Evolutionary conservation across 441 rosid genomes (phyloP).

Genomic region (Erysimum cheiri): DNA sequence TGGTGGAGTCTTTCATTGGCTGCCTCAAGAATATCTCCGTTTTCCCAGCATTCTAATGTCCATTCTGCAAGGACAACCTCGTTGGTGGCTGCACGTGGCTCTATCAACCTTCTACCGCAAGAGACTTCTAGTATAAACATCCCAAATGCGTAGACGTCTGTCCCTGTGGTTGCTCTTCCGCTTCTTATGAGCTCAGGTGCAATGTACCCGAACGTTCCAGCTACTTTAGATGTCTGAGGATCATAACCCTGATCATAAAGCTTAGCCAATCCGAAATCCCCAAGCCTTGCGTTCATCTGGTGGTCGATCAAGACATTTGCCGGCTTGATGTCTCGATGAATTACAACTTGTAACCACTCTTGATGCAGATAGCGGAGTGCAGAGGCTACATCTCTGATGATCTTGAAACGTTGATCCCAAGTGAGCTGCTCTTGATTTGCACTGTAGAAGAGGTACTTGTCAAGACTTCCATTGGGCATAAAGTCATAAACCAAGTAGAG

Average conservation of each 20-base stretch:
- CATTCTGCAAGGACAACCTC: slow-evolving; percentile 27
- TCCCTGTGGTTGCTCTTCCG: slow-evolving; percentile 41
- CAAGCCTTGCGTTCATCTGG: slow-evolving; percentile 35
- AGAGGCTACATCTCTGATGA: slow-evolving; percentile 25
- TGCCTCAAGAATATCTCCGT: slow-evolving; percentile 15
- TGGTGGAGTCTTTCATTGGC: slow-evolving; percentile 7
- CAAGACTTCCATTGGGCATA: slow-evolving; percentile 46
- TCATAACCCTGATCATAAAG: slow-evolving; percentile 34
- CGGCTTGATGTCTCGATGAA: slow-evolving; percentile 43
- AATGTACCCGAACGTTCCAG: slow-evolving; percentile 42
- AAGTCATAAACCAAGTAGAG: slow-evolving; percentile 45
- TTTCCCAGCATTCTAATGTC: slow-evolving; percentile 26
- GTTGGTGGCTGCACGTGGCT: slow-evolving; percentile 12
- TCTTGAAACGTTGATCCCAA: slow-evolving; percentile 39
- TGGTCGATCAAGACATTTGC: slow-evolving; percentile 35
- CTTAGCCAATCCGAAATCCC: slow-evolving; percentile 43
- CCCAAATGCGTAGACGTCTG: slow-evolving; percentile 40
- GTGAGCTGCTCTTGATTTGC: slow-evolving; percentile 30
- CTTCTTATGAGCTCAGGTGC: slow-evolving; percentile 40
- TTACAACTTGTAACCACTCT: slow-evolving; percentile 29
- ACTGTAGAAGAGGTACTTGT: slow-evolving; percentile 26
- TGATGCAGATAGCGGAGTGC: slow-evolving; percentile 33
- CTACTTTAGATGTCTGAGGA: slow-evolving; percentile 34
- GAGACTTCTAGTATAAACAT: slow-evolving; percentile 39
- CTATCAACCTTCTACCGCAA: slow-evolving; percentile 34